These are phyloP conservation scores for Ophiostoma himal-ulmi DNA, from an alignment of 2,329 filamentous ascomycete species.

Conservation along the genomic window DNA sequence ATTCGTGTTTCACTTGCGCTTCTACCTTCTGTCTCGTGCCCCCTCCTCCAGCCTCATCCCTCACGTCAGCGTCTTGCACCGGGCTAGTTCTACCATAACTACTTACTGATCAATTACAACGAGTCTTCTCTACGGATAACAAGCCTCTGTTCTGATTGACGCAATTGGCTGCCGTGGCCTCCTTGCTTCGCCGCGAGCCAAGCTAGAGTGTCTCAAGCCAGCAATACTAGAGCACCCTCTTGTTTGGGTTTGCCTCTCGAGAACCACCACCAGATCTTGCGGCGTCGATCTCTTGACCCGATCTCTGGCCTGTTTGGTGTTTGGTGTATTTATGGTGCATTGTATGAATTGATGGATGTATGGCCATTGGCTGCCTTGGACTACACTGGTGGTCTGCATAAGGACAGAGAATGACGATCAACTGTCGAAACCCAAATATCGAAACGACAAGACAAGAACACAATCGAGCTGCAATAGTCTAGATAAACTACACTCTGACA, in stretches of 20 bases:
- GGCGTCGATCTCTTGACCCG: background rate
- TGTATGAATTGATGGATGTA: background rate
- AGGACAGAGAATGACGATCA: background rate
- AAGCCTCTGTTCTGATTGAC: background rate
- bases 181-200: conserved; percentile 3
- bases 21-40: background rate
- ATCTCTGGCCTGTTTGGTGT: conserved; percentile 10
- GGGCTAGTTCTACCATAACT: background rate
- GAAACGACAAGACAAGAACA: background rate
- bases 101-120: background rate
- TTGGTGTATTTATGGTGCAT: background rate
- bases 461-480: background rate
- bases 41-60: conserved; percentile 11
- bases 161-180: background rate
- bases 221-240: conserved; percentile 1
- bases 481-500: conserved; percentile 14
- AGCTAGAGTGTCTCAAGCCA: conserved; percentile 8
- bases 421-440: background rate
- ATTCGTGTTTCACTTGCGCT: conserved; percentile 1
- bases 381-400: background rate
- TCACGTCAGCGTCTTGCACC: background rate
- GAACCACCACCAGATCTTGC: conserved; percentile 1
- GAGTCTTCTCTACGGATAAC: background rate
- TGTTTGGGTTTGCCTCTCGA: background rate
- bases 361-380: background rate